These are phyloP conservation scores for Streptanthus diversifolius DNA, from an alignment of 345 rosid species.

Conservation along the genomic window DNA sequence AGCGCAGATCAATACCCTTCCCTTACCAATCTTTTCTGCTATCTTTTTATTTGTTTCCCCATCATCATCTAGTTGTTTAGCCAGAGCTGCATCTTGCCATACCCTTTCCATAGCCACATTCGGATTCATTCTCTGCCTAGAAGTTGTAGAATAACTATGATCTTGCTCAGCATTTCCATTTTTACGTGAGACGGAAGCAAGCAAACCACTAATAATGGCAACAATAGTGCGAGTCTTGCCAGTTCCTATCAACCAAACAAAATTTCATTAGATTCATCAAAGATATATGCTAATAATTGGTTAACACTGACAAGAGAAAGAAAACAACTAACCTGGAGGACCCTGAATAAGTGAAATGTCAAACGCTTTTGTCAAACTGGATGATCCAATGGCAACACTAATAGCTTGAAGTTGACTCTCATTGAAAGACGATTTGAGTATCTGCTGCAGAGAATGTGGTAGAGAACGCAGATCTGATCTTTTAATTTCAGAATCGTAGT, in stretches of 20 bases:
- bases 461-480: slow-evolving; percentile 45
- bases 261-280: background rate
- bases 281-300: background rate
- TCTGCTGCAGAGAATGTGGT: slow-evolving; percentile 59
- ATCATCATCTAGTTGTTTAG: slow-evolving; percentile 66
- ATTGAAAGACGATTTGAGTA: slow-evolving; percentile 74
- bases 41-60: slow-evolving; percentile 42
- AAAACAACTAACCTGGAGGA: slow-evolving; percentile 72
- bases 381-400: slow-evolving; percentile 53
- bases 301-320: background rate
- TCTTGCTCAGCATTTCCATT: slow-evolving; percentile 40
- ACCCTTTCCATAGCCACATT: slow-evolving; percentile 75
- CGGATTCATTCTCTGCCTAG: slow-evolving; percentile 56
- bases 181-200: slow-evolving; percentile 50
- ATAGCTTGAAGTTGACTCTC: slow-evolving; percentile 87
- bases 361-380: slow-evolving; percentile 48
- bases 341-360: slow-evolving; percentile 93
- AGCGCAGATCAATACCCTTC: slow-evolving; percentile 90
- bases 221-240: slow-evolving; percentile 96
- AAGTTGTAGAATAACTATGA: slow-evolving; percentile 37
- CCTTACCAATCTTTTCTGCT: slow-evolving; percentile 47
- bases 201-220: slow-evolving; percentile 86
- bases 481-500: slow-evolving; percentile 36
- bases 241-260: slow-evolving; percentile 53
- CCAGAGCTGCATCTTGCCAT: slow-evolving; percentile 98